phyloP scores from a whole-genome alignment of 2,329 filamentous ascomycete genomes.

The Apiospora kogelbergensis region DNA sequence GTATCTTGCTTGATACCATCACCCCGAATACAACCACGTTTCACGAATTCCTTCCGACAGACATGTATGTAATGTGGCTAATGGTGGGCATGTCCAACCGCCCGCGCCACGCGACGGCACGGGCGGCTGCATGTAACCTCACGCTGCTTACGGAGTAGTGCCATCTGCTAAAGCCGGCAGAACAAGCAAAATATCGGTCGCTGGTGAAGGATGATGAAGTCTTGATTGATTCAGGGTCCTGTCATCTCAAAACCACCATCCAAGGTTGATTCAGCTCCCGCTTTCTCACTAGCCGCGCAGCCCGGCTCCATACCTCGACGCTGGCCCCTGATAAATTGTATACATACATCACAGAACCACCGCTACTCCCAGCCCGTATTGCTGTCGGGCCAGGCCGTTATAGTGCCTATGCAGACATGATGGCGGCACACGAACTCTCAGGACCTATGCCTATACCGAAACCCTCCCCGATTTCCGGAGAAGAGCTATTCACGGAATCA shows the following conservation, averaged over 20 bases:
- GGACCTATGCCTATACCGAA: slow-evolving; percentile 21
- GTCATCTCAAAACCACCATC: not conserved
- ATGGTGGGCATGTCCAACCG: not conserved
- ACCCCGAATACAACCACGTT: too few species aligned
- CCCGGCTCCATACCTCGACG: not conserved
- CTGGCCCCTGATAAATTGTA: not conserved
- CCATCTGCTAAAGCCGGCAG: not conserved
- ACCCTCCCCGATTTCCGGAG: slow-evolving; percentile 20
- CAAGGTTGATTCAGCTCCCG: not conserved
- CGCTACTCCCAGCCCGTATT: not conserved
- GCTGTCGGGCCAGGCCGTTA: not conserved
- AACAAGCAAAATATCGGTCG: not conserved
- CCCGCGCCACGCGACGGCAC: not conserved
- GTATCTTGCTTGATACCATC: too few species aligned
- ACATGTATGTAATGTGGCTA: not conserved
- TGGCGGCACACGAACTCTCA: slow-evolving; percentile 13
- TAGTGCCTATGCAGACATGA: slow-evolving; percentile 18
- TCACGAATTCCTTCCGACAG: too few species aligned
- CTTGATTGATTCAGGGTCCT: not conserved
- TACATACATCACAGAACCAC: not conserved
- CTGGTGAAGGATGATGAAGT: not conserved
- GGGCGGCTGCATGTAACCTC: not conserved
- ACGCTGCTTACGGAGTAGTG: not conserved
- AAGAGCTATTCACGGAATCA: slow-evolving; percentile 29
- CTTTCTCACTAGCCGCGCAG: not conserved